Evolutionary conservation across 768 basidiomycete genomes (phyloP).

Genomic region (Suillus ampliporus): DNA sequence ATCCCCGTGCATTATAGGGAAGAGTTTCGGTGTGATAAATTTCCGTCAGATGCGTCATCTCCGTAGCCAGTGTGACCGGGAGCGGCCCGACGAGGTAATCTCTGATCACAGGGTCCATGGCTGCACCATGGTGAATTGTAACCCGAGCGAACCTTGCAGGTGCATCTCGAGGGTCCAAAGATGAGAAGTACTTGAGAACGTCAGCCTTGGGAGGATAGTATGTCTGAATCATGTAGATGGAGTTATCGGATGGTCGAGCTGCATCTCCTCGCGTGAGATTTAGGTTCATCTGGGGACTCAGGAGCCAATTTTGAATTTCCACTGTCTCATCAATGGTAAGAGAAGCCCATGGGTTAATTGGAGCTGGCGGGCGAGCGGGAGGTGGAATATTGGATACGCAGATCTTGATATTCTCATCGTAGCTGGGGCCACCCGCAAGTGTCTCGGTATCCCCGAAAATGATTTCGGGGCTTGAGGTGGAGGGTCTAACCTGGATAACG

Average conservation of each 20-base stretch:
- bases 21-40: slow-evolving; percentile 59
- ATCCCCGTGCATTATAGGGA: slow-evolving; percentile 58
- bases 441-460: not conserved
- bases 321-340: slow-evolving; percentile 51
- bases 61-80: slow-evolving; percentile 48
- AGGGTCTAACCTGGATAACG: slow-evolving; percentile 11
- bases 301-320: slow-evolving; percentile 52
- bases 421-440: not conserved
- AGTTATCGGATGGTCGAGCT: slow-evolving; percentile 51
- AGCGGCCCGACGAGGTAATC: slow-evolving; percentile 67
- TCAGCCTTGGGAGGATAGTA: slow-evolving; percentile 54
- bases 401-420: slow-evolving; percentile 31
- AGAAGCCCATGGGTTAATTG: slow-evolving; percentile 57
- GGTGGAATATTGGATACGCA: slow-evolving; percentile 41
- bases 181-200: slow-evolving; percentile 52
- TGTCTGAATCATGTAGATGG: slow-evolving; percentile 54
- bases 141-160: slow-evolving; percentile 53
- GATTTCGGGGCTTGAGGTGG: slow-evolving; percentile 8
- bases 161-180: slow-evolving; percentile 28
- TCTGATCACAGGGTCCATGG: slow-evolving; percentile 45
- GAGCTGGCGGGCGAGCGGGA: slow-evolving; percentile 45
- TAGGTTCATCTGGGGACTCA: slow-evolving; percentile 43
- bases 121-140: slow-evolving; percentile 54
- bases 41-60: slow-evolving; percentile 47
- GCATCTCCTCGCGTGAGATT: slow-evolving; percentile 50